phyloP scores from a whole-genome alignment of 169 alveolate species.

The Neospora caninum region DNA sequence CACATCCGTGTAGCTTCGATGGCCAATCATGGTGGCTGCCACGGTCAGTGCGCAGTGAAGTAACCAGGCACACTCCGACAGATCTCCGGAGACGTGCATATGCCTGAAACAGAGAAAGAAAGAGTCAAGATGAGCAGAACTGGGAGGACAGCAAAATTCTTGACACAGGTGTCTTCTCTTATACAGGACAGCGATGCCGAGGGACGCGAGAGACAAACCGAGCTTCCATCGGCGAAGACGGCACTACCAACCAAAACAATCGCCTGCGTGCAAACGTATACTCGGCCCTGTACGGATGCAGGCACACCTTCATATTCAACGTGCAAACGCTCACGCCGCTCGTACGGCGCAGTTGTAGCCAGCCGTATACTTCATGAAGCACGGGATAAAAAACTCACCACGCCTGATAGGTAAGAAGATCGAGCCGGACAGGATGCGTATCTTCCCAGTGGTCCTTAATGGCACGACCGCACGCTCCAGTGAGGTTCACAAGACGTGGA shows the following conservation, averaged over 20 bases:
- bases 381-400: conserved; percentile 24
- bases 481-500: conserved; percentile 37
- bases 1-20: not conserved
- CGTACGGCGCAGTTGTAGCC: too few species aligned
- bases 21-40: conserved; percentile 4
- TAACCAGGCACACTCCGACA: not conserved
- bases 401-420: conserved; percentile 51
- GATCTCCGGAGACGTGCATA: conserved; percentile 18
- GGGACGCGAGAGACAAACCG: too few species aligned
- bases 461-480: conserved; percentile 28
- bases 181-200: too few species aligned
- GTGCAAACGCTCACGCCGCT: too few species aligned
- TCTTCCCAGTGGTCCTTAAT: conserved; percentile 60
- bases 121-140: not conserved
- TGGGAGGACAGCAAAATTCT: not conserved
- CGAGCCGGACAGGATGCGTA: conserved; percentile 50
- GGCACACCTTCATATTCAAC: too few species aligned
- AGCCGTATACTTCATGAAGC: too few species aligned
- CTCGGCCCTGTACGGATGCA: too few species aligned
- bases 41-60: not conserved
- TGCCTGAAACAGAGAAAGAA: not conserved
- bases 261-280: too few species aligned
- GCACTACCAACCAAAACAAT: too few species aligned
- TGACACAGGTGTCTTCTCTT: too few species aligned
- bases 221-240: too few species aligned